Evolutionary conservation across 2,329 filamentous ascomycete species (phyloP), one percentile per base, ranked within the genome.

Genomic region (Raffaelea deltoideospora): DNA sequence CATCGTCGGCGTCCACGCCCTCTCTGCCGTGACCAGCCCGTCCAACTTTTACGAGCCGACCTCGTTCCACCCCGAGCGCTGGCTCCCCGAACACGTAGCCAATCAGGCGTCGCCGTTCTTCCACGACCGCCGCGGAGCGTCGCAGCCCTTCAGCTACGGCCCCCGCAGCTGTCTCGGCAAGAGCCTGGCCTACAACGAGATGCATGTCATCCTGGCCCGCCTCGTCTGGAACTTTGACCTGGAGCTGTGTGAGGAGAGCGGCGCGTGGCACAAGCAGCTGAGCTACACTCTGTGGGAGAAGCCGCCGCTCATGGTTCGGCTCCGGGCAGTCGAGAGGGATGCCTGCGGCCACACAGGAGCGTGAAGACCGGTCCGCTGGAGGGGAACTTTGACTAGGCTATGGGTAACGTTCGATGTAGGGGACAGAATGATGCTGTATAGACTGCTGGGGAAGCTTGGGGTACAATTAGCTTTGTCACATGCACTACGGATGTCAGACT

Each of bases 151-250:
- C 27, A 38, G 37, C 1, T 4, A 40, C 10, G 41, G 41, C 11
- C 39, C 41, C 17, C 36, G 41, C 20, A 41, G 41, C 32, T 43
- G 41, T 18, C 36, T 43, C 19, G 38, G 41, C 10, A 19, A 26
- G 20, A 57, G 53, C 37, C 48, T 59, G 10, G 56, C 56, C 14
- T 54, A 54, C 26, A 49, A 46, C 15, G 56, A 59, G 40, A 56
- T 59, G 51, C 50, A 56, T 9, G 35, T 58, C 10, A 53, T 58
- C 14, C 38, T 59, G 6, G 50, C 55, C 8, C 46, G 45, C 10
- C 29, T 60, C 5, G 34, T 59, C 1, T 59, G 46, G 37, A 53
- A 54, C 31, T 60, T 60, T 34, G 55, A 59, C 37, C 33, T 59
- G 39, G 32, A 43, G 23, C 41, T 57, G 10, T 43, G 41, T 3